Evolutionary conservation across 2,329 filamentous ascomycete genomes (phyloP).

Genomic region (Pseudogymnoascus pannorum): DNA sequence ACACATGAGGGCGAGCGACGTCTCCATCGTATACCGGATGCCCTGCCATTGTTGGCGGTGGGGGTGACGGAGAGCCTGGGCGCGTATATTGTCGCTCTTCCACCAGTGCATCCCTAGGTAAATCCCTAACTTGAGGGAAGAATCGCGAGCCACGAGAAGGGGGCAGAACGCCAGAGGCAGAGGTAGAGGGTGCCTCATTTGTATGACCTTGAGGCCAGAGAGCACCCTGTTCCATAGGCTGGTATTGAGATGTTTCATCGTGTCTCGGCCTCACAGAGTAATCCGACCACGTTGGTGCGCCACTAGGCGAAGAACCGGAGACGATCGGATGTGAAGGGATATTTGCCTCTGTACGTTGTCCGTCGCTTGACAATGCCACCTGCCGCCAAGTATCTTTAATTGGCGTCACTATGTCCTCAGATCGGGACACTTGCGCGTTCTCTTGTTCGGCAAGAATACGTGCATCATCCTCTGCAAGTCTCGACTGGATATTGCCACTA

Average conservation of each 20-base stretch:
- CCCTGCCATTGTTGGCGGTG: slow-evolving; percentile 61
- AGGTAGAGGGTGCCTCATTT: slow-evolving; percentile 1
- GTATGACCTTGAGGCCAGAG: neutral
- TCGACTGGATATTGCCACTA: slow-evolving; percentile 6
- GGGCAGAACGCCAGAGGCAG: slow-evolving; percentile 30
- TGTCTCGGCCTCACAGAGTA: slow-evolving; percentile 7
- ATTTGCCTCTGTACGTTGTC: neutral
- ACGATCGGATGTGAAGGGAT: neutral
- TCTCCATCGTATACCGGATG: slow-evolving; percentile 70
- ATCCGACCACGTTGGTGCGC: neutral
- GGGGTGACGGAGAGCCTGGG: slow-evolving; percentile 55
- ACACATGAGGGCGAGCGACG: slow-evolving; percentile 57
- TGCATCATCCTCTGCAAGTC: slow-evolving; percentile 12
- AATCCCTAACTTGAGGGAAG: slow-evolving; percentile 41
- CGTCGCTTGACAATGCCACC: neutral
- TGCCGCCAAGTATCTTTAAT: slow-evolving; percentile 13
- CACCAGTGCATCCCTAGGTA: slow-evolving; percentile 37
- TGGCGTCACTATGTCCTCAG: neutral
- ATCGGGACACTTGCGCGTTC: neutral
- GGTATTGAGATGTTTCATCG: neutral
- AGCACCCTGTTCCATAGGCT: neutral
- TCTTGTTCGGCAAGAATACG: slow-evolving; percentile 7
- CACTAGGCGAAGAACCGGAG: neutral
- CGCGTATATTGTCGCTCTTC: slow-evolving; percentile 36
- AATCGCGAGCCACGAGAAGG: slow-evolving; percentile 51